Conservation (phyloP, 148 eudicot genomes). For the Fagopyrum esculentum region DNA sequence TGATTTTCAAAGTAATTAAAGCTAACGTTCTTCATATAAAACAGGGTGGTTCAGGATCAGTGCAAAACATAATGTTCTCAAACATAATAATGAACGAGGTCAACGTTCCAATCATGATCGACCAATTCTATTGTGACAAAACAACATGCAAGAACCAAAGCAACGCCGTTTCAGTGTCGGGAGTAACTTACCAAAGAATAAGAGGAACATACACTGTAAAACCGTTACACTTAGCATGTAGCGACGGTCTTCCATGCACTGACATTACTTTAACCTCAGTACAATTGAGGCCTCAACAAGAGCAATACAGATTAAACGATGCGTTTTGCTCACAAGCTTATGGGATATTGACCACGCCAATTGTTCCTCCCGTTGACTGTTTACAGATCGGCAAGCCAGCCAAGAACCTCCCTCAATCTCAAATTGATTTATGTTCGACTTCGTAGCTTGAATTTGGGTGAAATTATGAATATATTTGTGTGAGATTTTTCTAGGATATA, state of each 20-base stretch:
- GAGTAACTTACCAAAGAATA: slow-evolving; percentile 59
- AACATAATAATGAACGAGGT: slow-evolving; percentile 80
- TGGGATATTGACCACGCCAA: slow-evolving; percentile 59
- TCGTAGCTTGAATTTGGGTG: not conserved
- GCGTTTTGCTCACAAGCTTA: slow-evolving; percentile 82
- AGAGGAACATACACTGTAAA: slow-evolving; percentile 91
- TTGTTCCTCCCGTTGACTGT: slow-evolving; percentile 63
- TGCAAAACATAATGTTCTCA: slow-evolving; percentile 67
- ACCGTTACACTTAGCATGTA: slow-evolving; percentile 90
- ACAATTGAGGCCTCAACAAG: slow-evolving; percentile 58
- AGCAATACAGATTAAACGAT: slow-evolving; percentile 53
- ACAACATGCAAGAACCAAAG: slow-evolving; percentile 69
- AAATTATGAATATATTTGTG: not conserved
- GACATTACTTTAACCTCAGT: slow-evolving; percentile 55
- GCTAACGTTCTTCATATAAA: not conserved
- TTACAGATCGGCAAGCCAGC: slow-evolving; percentile 61
- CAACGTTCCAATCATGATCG: slow-evolving; percentile 80
- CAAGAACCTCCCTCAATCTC: slow-evolving; percentile 47
- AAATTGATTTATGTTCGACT: slow-evolving; percentile 43
- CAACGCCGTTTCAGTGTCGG: slow-evolving; percentile 77
- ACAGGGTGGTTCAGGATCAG: slow-evolving; percentile 94
- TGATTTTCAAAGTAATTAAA: not conserved
- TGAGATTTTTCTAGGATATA: not conserved
- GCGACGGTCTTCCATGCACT: slow-evolving; percentile 74
- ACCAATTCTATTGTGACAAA: slow-evolving; percentile 92